A percentile compares a stretch with the other conserved stretches of the same genome.
These are phyloP conservation scores for Myriosclerotinia duriaeana DNA, from an alignment of 2,329 filamentous ascomycete species.

Conservation along the genomic window DNA sequence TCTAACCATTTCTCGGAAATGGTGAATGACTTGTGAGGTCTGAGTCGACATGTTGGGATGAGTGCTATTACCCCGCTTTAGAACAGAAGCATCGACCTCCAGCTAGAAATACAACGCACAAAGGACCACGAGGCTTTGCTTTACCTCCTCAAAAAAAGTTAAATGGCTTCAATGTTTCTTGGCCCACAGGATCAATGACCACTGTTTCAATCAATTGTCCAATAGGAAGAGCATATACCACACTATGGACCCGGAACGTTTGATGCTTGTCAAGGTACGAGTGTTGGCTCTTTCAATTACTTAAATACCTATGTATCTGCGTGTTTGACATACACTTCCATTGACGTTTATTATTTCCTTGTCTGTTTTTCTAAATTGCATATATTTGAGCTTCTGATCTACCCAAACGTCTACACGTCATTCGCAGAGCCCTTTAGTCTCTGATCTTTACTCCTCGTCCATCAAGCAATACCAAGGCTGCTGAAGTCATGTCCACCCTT, in stretches of 20 bases:
- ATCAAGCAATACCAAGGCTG: not conserved
- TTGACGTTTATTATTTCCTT: no score
- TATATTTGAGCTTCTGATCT: constrained; percentile 11
- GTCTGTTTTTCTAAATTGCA: not conserved
- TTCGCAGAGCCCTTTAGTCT: not conserved
- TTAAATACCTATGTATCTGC: not conserved
- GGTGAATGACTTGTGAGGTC: not conserved
- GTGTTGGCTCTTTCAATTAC: not conserved
- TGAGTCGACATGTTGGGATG: not conserved
- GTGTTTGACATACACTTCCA: not conserved
- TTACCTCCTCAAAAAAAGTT: not conserved
- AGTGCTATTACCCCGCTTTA: constrained; percentile 4
- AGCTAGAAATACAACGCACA: not conserved
- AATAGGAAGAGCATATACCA: not conserved
- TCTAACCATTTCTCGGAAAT: not conserved
- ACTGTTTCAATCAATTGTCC: not conserved
- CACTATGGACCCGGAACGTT: not conserved
- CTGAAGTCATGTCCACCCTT: constrained; percentile 5
- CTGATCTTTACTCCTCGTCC: not conserved
- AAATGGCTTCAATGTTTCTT: not conserved
- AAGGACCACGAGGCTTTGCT: constrained; percentile 1
- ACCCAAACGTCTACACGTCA: not conserved
- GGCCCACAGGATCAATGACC: not conserved
- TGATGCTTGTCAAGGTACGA: not conserved
- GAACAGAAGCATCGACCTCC: not conserved